phyloP scores from a whole-genome alignment of 306 rosid species.

The Quillaja saponaria region DNA sequence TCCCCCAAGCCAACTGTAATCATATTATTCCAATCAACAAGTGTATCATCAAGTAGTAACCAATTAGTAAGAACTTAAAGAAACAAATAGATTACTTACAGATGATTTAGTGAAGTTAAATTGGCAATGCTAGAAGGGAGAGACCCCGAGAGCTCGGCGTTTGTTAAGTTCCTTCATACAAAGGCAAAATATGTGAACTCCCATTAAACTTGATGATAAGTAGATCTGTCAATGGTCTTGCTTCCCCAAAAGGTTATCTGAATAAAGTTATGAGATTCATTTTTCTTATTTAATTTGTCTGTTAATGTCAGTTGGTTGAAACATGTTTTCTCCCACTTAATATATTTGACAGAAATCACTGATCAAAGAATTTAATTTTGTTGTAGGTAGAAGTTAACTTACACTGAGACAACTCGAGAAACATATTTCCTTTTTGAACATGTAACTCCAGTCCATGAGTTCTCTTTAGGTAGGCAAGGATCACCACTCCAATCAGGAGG shows the following conservation, averaged over 20 bases:
- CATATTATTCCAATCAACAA: constrained; percentile 27
- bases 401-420: constrained; percentile 54
- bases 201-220: constrained; percentile 7
- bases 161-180: constrained; percentile 65
- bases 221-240: not conserved
- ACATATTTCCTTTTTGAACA: constrained; percentile 39
- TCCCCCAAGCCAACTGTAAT: constrained; percentile 67
- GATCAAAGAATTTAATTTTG: not conserved
- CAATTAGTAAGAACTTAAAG: not conserved
- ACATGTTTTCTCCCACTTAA: not conserved
- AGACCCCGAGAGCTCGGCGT: constrained; percentile 56
- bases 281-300: not conserved
- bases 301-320: not conserved
- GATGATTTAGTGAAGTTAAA: constrained; percentile 53
- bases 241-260: not conserved
- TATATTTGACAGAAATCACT: not conserved
- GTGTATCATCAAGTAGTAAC: constrained; percentile 3
- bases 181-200: constrained; percentile 25
- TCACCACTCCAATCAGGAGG: constrained; percentile 88
- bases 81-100: constrained; percentile 50
- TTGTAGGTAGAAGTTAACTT: constrained; percentile 33
- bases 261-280: not conserved
- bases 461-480: constrained; percentile 77
- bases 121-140: constrained; percentile 52
- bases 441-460: constrained; percentile 83